phyloP scores from a whole-genome alignment of 495 filamentous ascomycete species.

The Thozetella sp. region DNA sequence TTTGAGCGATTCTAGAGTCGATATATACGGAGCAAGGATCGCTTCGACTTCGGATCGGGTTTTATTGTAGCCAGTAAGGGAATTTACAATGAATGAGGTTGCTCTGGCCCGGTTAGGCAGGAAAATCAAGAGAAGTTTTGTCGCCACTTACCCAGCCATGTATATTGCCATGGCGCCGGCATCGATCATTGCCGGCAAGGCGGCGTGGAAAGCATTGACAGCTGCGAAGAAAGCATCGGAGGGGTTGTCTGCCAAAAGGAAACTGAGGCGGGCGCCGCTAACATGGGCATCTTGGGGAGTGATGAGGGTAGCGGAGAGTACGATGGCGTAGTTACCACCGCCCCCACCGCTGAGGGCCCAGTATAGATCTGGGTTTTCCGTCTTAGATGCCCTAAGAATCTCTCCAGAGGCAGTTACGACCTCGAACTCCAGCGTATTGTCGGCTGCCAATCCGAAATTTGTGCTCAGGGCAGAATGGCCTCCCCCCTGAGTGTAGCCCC shows the following conservation, averaged over 20 bases:
- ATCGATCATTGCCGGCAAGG: conserved; percentile 20
- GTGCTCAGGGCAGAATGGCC: conserved; percentile 51
- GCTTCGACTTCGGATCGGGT: not conserved
- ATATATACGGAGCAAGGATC: not conserved
- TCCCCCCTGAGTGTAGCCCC: conserved; percentile 61
- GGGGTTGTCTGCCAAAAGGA: not conserved
- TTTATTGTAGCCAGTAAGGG: not conserved
- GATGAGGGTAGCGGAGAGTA: conserved; percentile 38
- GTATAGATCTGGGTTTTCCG: conserved; percentile 52
- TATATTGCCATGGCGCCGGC: not conserved
- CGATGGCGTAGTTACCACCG: conserved; percentile 51
- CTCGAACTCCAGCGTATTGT: conserved; percentile 41
- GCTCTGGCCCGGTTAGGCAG: too few relatives aligned
- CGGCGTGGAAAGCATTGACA: conserved; percentile 30
- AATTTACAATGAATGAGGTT: not conserved
- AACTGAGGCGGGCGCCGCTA: conserved; percentile 6
- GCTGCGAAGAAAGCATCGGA: conserved; percentile 25
- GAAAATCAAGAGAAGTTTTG: too few relatives aligned
- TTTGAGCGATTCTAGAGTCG: not conserved
- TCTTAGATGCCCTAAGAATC: conserved; percentile 40
- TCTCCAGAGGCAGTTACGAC: conserved; percentile 51
- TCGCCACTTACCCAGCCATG: not conserved
- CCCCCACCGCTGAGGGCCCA: conserved; percentile 60
- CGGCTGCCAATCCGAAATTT: conserved; percentile 45
- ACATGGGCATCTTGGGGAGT: conserved; percentile 29